These are phyloP conservation scores for Pleurotus pulmonarius DNA, from an alignment of 768 basidiomycete genomes.

Conservation along the genomic window DNA sequence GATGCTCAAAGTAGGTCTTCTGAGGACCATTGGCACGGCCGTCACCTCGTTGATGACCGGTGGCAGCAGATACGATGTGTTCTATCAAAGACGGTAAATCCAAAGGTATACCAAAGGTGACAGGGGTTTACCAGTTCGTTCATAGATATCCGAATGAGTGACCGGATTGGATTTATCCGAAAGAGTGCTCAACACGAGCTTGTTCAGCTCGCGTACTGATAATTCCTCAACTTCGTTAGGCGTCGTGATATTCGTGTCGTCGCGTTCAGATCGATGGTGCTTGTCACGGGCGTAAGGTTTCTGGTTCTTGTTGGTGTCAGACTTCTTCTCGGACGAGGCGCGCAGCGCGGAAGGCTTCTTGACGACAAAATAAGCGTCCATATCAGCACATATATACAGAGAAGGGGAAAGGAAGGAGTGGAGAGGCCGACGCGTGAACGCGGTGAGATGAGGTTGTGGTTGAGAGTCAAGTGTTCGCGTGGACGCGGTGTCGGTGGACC, in stretches of 20 bases:
- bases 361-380: constrained; percentile 21
- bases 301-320: constrained; percentile 13
- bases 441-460: not conserved
- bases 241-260: not conserved
- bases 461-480: too few species aligned
- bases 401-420: constrained; percentile 7
- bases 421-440: constrained; percentile 3
- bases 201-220: constrained; percentile 47
- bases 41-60: constrained; percentile 67
- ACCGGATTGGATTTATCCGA: constrained; percentile 70
- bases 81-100: constrained; percentile 29
- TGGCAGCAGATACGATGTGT: constrained; percentile 56
- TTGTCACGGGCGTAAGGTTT: constrained; percentile 12
- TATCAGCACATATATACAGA: constrained; percentile 7
- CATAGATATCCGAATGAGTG: constrained; percentile 63
- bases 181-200: constrained; percentile 58
- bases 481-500: constrained; percentile 5
- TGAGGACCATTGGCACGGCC: constrained; percentile 18
- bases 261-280: not conserved
- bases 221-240: constrained; percentile 23
- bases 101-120: not conserved
- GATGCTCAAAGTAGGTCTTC: constrained; percentile 36
- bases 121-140: constrained; percentile 49
- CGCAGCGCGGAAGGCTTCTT: constrained; percentile 12
- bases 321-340: constrained; percentile 1